phyloP scores from a whole-genome alignment of 106 monocot genomes.

The Phalaenopsis aphrodite region DNA sequence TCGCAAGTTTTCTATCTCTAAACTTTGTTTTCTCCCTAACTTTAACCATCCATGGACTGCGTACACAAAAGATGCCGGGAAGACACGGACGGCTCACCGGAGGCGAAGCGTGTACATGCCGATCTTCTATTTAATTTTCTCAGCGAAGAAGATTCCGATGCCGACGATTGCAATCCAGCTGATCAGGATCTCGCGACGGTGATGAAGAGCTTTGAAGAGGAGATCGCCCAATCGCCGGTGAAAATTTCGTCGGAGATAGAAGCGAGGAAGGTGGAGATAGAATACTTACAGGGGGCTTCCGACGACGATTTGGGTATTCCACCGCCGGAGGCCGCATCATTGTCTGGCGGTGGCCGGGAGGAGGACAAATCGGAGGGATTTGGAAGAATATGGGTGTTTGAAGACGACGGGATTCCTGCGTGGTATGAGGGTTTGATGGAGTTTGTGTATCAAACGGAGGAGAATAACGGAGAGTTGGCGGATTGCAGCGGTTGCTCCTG shows the following conservation, averaged over 20 bases:
- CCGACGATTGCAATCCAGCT: conserved; percentile 1
- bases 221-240: conserved; percentile 11
- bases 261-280: conserved; percentile 13
- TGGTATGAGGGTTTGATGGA: conserved; percentile 1
- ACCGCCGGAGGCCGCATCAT: conserved; percentile 12
- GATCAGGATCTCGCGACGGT: conserved; percentile 29
- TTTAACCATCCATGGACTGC: neutral
- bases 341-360: neutral
- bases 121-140: conserved; percentile 21
- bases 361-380: conserved; percentile 4
- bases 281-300: conserved; percentile 39
- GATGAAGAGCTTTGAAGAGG: conserved; percentile 38
- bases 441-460: neutral
- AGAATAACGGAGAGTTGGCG: neutral
- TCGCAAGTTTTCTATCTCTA: neutral
- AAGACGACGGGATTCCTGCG: conserved; percentile 1
- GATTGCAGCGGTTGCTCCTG: neutral
- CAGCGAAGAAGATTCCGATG: conserved; percentile 14
- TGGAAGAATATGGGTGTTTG: conserved; percentile 24
- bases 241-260: neutral
- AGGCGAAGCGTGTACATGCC: conserved; percentile 13
- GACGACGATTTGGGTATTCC: conserved; percentile 56
- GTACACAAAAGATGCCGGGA: conserved; percentile 1
- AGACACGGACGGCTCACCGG: neutral
- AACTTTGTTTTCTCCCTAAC: neutral